phyloP scores from a whole-genome alignment of 78 protist genomes.

The Salpingoeca rosetta region DNA sequence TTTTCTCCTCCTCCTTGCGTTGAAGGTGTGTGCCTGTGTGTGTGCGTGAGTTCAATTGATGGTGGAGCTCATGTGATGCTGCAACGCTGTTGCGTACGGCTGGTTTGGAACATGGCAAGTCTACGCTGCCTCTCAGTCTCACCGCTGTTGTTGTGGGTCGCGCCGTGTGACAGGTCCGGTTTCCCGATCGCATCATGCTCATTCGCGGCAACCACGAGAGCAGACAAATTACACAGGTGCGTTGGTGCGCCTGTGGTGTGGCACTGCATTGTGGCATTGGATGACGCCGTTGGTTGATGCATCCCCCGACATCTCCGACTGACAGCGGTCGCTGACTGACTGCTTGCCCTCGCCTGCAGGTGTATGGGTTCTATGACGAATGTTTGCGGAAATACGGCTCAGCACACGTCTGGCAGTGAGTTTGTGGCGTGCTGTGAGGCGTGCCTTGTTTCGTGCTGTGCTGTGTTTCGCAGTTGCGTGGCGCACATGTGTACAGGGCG shows the following conservation, averaged over 20 bases:
- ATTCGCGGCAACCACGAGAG: conserved; percentile 99
- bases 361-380: conserved; percentile 99
- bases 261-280: too few species aligned
- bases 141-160: neutral
- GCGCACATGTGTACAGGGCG: neutral
- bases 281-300: neutral
- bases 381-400: conserved; percentile 95
- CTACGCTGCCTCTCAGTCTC: too few species aligned
- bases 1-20: conserved; percentile 87
- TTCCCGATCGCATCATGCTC: conserved; percentile 91
- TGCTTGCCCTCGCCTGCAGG: conserved; percentile 12
- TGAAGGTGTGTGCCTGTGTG: conserved; percentile 73
- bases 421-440: neutral
- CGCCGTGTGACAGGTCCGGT: conserved; percentile 55
- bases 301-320: too few species aligned
- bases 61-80: too few species aligned
- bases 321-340: neutral
- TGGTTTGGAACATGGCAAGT: too few species aligned
- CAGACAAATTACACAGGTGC: conserved; percentile 95
- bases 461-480: neutral
- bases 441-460: neutral
- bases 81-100: too few species aligned
- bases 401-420: conserved; percentile 88
- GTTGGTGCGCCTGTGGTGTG: neutral
- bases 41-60: too few species aligned